phyloP scores from a whole-genome alignment of 176 grass and related monocot species.

The Elaeis guineensis region DNA sequence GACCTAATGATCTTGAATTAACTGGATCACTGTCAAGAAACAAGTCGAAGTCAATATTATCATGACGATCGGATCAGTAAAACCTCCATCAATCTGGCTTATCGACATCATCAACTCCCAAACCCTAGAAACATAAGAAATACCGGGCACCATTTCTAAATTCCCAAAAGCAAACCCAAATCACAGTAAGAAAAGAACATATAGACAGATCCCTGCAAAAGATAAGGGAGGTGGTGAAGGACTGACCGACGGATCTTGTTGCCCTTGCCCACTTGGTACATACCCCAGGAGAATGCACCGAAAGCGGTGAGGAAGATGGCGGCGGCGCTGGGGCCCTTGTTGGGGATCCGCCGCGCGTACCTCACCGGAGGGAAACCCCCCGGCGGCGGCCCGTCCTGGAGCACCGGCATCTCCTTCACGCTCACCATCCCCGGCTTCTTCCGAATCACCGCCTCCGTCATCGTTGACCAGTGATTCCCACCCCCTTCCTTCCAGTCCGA shows the following conservation, averaged over 20 bases:
- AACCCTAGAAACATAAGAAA: too few relatives aligned
- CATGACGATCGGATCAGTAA: too few relatives aligned
- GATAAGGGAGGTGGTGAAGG: background rate
- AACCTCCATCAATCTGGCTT: too few relatives aligned
- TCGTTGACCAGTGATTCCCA: slow-evolving; percentile 11
- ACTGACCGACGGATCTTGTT: slow-evolving; percentile 87
- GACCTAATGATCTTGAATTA: too few relatives aligned
- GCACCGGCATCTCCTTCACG: slow-evolving; percentile 88
- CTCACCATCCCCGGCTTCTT: slow-evolving; percentile 93
- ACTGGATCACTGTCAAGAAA: too few relatives aligned
- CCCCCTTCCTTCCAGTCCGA: too few relatives aligned
- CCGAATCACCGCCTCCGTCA: slow-evolving; percentile 78
- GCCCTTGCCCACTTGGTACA: slow-evolving; percentile 98
- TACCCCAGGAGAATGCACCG: slow-evolving; percentile 76
- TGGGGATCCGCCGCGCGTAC: slow-evolving; percentile 91
- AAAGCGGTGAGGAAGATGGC: slow-evolving; percentile 72
- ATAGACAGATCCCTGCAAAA: background rate
- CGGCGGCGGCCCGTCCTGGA: slow-evolving; percentile 91
- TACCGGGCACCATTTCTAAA: too few relatives aligned
- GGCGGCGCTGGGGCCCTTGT: slow-evolving; percentile 61
- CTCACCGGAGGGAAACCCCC: slow-evolving; percentile 84
- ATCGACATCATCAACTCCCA: too few relatives aligned
- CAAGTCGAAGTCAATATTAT: too few relatives aligned
- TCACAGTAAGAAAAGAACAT: background rate
- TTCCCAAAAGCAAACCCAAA: background rate